Evolutionary conservation across 176 grass and related monocot genomes (phyloP).

Genomic region (Hsuehochloa calcarea): DNA sequence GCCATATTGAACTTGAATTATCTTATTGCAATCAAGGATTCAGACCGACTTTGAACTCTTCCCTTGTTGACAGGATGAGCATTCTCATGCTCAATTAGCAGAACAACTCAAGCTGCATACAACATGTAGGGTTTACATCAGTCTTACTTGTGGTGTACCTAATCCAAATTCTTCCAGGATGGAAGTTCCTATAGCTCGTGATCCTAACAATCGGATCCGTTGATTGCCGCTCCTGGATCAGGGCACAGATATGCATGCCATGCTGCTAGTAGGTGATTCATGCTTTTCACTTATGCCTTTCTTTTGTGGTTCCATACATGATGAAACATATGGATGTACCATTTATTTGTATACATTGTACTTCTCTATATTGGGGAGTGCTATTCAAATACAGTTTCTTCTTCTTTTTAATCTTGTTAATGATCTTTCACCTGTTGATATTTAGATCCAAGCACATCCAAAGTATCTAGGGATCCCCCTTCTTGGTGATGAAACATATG

Average conservation of each 20-base stretch:
- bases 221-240: constrained; percentile 76
- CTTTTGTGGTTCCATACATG: neutral
- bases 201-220: constrained; percentile 81
- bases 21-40: neutral
- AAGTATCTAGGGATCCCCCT: constrained; percentile 81
- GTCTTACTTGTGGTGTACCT: constrained; percentile 79
- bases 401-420: neutral
- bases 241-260: constrained; percentile 60
- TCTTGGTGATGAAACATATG: constrained; percentile 88
- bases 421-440: neutral
- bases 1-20: neutral
- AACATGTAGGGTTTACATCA: constrained; percentile 83
- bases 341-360: neutral
- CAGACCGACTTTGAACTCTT: neutral
- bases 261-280: constrained; percentile 99
- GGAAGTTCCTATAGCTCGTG: constrained; percentile 82
- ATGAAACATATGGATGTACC: no score
- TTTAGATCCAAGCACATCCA: constrained; percentile 86
- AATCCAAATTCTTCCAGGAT: constrained; percentile 54
- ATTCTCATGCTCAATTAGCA: constrained; percentile 84
- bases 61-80: constrained; percentile 75
- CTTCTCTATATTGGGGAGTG: neutral
- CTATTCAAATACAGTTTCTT: neutral
- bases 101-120: constrained; percentile 88
- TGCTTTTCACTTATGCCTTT: constrained; percentile 35